phyloP scores from a whole-genome alignment of 495 filamentous ascomycete species.

The Aspergillus nanangensis region DNA sequence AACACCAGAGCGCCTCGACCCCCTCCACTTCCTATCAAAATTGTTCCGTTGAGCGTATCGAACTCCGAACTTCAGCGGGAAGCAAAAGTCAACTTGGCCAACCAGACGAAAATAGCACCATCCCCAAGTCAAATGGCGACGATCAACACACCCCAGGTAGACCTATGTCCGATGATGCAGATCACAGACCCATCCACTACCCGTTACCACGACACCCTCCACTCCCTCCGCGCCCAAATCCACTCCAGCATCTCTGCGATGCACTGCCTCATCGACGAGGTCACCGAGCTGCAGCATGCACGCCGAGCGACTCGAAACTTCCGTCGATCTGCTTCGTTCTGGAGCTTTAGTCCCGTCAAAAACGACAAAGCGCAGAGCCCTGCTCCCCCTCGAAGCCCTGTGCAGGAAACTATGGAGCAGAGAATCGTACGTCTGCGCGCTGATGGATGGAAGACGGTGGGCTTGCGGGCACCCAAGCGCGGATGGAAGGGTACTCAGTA shows the following conservation, averaged over 20 bases:
- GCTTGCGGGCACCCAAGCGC: slow-evolving; percentile 21
- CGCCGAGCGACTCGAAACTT: slow-evolving; percentile 19
- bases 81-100: neutral
- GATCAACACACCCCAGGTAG: neutral
- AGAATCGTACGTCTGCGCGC: slow-evolving; percentile 29
- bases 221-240: slow-evolving; percentile 24
- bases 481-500: slow-evolving; percentile 36
- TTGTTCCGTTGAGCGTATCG: slow-evolving; percentile 6
- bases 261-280: slow-evolving; percentile 17
- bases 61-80: neutral
- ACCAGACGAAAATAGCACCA: neutral
- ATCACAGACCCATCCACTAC: slow-evolving; percentile 7
- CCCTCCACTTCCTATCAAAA: slow-evolving; percentile 20
- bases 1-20: slow-evolving; percentile 7
- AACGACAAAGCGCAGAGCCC: too few species aligned
- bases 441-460: slow-evolving; percentile 32
- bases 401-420: slow-evolving; percentile 30
- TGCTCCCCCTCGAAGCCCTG: too few species aligned
- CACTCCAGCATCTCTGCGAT: slow-evolving; percentile 18
- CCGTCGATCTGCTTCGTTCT: slow-evolving; percentile 31
- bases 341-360: slow-evolving; percentile 33
- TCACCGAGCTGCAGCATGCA: slow-evolving; percentile 20
- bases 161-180: too few species aligned
- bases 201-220: slow-evolving; percentile 21
- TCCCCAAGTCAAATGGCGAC: too few species aligned